Conservation (phyloP, 2,329 filamentous ascomycete species). For the Chaetomium sp. region DNA sequence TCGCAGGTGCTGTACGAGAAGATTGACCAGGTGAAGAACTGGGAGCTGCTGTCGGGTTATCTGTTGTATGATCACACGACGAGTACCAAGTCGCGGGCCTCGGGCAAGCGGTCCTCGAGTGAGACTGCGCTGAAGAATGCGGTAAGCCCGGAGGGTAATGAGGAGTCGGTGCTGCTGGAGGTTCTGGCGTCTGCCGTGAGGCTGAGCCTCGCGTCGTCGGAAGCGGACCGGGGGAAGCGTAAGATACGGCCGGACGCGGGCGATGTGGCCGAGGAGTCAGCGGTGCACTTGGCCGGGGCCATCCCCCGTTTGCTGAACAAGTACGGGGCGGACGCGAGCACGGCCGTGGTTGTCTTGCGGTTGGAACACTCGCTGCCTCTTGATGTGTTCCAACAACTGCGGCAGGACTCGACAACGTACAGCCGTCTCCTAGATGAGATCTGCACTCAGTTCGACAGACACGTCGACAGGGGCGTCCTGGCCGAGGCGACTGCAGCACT, state of each 20-base stretch:
- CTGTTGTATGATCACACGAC: constrained; percentile 85
- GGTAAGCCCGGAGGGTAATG: constrained; percentile 65
- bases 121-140: constrained; percentile 62
- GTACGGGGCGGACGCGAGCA: constrained; percentile 82
- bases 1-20: constrained; percentile 80
- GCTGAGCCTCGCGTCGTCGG: constrained; percentile 59
- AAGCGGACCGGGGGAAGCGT: constrained; percentile 56
- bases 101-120: constrained; percentile 30
- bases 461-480: constrained; percentile 79
- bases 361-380: constrained; percentile 82
- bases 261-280: constrained; percentile 71
- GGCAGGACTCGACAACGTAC: constrained; percentile 78
- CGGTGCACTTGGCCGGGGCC: constrained; percentile 66
- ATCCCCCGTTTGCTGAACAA: constrained; percentile 88
- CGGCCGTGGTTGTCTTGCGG: constrained; percentile 77
- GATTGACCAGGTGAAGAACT: constrained; percentile 72
- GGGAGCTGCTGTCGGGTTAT: constrained; percentile 85
- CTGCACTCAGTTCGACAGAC: constrained; percentile 87
- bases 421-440: constrained; percentile 81
- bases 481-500: constrained; percentile 77
- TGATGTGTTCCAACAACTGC: constrained; percentile 79
- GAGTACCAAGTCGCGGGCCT: constrained; percentile 43
- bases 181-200: constrained; percentile 79
- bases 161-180: constrained; percentile 82
- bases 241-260: constrained; percentile 55